Evolutionary conservation across 345 rosid species (phyloP).

Genomic region (Linum lewisii): DNA sequence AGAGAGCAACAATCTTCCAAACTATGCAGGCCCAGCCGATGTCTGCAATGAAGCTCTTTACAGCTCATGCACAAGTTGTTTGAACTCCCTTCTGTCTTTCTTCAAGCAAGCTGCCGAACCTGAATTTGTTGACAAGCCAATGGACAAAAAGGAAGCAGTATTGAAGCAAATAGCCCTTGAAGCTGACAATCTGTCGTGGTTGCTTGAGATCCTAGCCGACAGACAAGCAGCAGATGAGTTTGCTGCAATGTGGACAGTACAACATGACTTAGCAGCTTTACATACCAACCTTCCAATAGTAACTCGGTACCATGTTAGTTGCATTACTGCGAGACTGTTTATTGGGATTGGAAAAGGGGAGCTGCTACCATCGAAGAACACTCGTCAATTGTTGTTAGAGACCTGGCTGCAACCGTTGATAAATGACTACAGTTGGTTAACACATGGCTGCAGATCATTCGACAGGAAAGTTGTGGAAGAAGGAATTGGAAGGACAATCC

Average conservation of each 20-base stretch:
- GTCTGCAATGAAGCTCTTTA: conserved; percentile 61
- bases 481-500: conserved; percentile 87
- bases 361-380: conserved; percentile 76
- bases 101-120: conserved; percentile 54
- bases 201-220: conserved; percentile 77
- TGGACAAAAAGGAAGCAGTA: conserved; percentile 33
- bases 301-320: conserved; percentile 79
- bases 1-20: conserved; percentile 50
- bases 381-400: conserved; percentile 49
- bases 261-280: conserved; percentile 57
- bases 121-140: conserved; percentile 24
- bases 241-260: conserved; percentile 68
- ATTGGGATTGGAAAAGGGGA: conserved; percentile 94
- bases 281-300: conserved; percentile 60
- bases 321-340: conserved; percentile 65
- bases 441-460: conserved; percentile 78
- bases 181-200: conserved; percentile 80
- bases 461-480: conserved; percentile 91
- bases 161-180: conserved; percentile 65
- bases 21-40: conserved; percentile 34
- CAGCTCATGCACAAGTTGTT: conserved; percentile 52
- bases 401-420: conserved; percentile 93
- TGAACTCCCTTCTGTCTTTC: conserved; percentile 43
- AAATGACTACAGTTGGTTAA: conserved; percentile 88
- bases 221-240: conserved; percentile 79